These are phyloP conservation scores for Curvularia sp. DNA, from an alignment of 2,329 filamentous ascomycete species.

Conservation along the genomic window DNA sequence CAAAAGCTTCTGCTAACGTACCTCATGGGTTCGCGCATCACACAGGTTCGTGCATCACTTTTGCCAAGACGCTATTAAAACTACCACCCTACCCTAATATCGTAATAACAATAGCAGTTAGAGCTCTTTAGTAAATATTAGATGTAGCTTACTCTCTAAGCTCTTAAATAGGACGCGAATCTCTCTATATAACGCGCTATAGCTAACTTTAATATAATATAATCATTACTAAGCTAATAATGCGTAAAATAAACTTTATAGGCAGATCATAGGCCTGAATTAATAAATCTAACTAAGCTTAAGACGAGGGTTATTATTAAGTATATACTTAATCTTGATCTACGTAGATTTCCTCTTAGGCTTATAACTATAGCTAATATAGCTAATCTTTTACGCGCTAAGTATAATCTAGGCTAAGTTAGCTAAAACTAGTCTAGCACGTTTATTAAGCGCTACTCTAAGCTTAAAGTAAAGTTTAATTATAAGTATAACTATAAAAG, in stretches of 20 bases:
- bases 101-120: neutral
- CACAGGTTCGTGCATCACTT: neutral
- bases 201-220: constrained; percentile 4
- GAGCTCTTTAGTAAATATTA: neutral
- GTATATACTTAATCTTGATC: too few species aligned
- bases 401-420: neutral
- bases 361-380: neutral
- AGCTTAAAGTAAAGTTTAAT: constrained; percentile 2
- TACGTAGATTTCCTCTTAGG: neutral
- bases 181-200: constrained; percentile 1
- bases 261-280: neutral
- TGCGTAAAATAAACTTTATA: neutral
- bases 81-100: neutral
- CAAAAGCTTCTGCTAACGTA: constrained; percentile 43
- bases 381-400: neutral
- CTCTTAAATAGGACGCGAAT: constrained; percentile 3
- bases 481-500: neutral
- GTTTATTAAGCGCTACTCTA: neutral
- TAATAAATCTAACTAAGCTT: too few species aligned
- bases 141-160: constrained; percentile 5
- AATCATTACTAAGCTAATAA: neutral
- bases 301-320: neutral
- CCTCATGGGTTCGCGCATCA: neutral
- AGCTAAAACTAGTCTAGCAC: too few species aligned
- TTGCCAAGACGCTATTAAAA: neutral